Evolutionary conservation across 768 basidiomycete species (phyloP).

Genomic region (Clathrus columnatus): DNA sequence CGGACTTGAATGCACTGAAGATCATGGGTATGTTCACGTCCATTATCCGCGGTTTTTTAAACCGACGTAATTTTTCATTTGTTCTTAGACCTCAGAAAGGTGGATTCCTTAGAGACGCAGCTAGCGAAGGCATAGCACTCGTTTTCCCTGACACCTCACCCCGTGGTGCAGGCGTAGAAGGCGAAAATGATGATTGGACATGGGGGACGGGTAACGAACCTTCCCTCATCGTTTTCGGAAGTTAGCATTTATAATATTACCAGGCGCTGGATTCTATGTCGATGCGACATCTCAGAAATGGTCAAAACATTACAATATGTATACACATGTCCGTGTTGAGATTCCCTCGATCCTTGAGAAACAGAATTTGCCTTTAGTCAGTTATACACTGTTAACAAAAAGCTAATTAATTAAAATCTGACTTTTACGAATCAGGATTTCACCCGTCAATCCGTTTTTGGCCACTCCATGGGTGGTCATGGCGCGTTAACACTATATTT

Average conservation of each 20-base stretch:
- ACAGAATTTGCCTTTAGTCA: conserved; percentile 58
- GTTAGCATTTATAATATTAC: not conserved
- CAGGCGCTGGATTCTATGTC: conserved; percentile 89
- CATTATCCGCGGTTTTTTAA: conserved; percentile 1
- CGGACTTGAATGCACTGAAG: conserved; percentile 85
- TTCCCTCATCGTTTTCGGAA: not conserved
- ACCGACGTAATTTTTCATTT: not conserved
- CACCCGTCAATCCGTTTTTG: conserved; percentile 78
- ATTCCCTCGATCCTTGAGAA: conserved; percentile 69
- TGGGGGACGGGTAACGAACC: conserved; percentile 67
- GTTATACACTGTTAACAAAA: not conserved
- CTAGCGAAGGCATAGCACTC: conserved; percentile 78
- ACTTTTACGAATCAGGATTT: conserved; percentile 49
- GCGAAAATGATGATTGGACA: conserved; percentile 78
- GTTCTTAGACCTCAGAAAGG: conserved; percentile 80
- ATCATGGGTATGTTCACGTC: conserved; percentile 64
- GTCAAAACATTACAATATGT: conserved; percentile 80
- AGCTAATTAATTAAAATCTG: not conserved
- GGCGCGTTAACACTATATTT: conserved; percentile 91
- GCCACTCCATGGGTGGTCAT: conserved; percentile 97
- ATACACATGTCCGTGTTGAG: conserved; percentile 74
- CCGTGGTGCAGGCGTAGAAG: conserved; percentile 78
- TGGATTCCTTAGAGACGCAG: conserved; percentile 79
- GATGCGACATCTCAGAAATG: conserved; percentile 77
- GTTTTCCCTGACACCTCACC: conserved; percentile 96